Conservation (phyloP, 1,139 yeast genomes). For the Kurtzmaniella quercitrusa region DNA sequence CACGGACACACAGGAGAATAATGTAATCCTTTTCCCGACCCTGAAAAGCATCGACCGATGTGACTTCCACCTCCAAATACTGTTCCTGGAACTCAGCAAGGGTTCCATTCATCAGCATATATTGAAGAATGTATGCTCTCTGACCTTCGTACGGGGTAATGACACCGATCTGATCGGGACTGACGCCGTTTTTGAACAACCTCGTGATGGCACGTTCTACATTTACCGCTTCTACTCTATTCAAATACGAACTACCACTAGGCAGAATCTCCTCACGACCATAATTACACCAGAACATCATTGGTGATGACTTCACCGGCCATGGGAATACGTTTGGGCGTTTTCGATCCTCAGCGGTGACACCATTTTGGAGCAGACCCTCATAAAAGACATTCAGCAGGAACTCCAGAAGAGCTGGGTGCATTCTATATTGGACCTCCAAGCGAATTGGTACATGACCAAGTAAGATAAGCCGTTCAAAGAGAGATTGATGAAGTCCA, state of each 20-base stretch:
- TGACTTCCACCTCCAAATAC: conserved; percentile 76
- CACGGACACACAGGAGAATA: conserved; percentile 86
- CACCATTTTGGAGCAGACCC: conserved; percentile 90
- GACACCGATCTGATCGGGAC: conserved; percentile 82
- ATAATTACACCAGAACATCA: conserved; percentile 93
- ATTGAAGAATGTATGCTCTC: conserved; percentile 74
- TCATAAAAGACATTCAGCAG: conserved; percentile 92
- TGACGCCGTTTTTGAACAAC: conserved; percentile 74
- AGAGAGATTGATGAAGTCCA: conserved; percentile 79
- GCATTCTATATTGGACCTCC: conserved; percentile 95
- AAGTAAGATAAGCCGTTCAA: conserved; percentile 78
- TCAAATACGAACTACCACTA: conserved; percentile 79
- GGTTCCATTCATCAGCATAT: conserved; percentile 72
- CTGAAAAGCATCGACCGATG: conserved; percentile 94
- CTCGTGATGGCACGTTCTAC: conserved; percentile 76
- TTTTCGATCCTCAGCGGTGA: conserved; percentile 67
- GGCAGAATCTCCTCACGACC: conserved; percentile 88
- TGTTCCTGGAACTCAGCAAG: conserved; percentile 53
- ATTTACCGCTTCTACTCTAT: conserved; percentile 88
- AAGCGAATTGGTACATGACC: conserved; percentile 84
- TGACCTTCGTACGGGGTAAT: conserved; percentile 96
- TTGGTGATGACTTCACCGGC: conserved; percentile 79
- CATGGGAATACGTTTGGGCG: conserved; percentile 70
- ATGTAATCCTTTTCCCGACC: conserved; percentile 94
- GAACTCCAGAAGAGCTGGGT: conserved; percentile 81